Conservation (phyloP, 2,329 filamentous ascomycete species). For the Tolypocladium nubicola region DNA sequence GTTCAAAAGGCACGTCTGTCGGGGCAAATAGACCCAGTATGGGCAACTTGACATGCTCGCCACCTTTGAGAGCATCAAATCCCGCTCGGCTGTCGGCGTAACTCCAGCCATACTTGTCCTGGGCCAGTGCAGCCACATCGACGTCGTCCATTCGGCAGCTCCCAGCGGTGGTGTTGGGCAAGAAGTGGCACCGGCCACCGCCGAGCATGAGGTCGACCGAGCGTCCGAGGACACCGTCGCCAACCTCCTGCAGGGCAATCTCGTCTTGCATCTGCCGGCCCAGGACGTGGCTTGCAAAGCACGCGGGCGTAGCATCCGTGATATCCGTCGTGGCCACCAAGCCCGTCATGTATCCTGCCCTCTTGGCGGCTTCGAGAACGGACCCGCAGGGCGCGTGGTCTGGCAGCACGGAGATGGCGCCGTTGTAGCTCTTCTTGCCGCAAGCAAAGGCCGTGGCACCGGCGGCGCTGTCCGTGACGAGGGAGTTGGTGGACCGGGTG, state of each 20-base stretch:
- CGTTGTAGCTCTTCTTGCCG: constrained; percentile 89
- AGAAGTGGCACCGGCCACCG: constrained; percentile 85
- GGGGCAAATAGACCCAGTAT: constrained; percentile 77
- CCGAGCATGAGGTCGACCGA: constrained; percentile 89
- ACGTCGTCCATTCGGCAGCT: constrained; percentile 72
- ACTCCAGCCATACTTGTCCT: constrained; percentile 65
- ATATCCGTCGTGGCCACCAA: constrained; percentile 91
- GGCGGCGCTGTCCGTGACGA: constrained; percentile 94
- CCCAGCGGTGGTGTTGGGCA: constrained; percentile 69
- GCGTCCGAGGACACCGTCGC: constrained; percentile 74
- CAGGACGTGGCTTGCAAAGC: constrained; percentile 84
- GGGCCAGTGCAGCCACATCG: constrained; percentile 65
- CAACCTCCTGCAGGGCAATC: constrained; percentile 87
- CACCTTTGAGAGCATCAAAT: constrained; percentile 65
- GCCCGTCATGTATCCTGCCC: constrained; percentile 83
- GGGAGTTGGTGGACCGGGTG: constrained; percentile 70
- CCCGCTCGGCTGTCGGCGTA: constrained; percentile 63
- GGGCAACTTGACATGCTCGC: constrained; percentile 62
- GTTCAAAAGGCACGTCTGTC: constrained; percentile 81
- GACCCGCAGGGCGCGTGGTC: constrained; percentile 83
- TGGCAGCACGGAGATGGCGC: constrained; percentile 82
- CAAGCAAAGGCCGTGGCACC: constrained; percentile 95
- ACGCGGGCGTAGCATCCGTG: constrained; percentile 92
- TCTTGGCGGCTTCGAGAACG: constrained; percentile 85
- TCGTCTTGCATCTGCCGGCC: constrained; percentile 72